Evolutionary conservation across 2,329 filamentous ascomycete genomes (phyloP), one percentile per base, ranked within the genome.

Genomic region (Zasmidium cellare): DNA sequence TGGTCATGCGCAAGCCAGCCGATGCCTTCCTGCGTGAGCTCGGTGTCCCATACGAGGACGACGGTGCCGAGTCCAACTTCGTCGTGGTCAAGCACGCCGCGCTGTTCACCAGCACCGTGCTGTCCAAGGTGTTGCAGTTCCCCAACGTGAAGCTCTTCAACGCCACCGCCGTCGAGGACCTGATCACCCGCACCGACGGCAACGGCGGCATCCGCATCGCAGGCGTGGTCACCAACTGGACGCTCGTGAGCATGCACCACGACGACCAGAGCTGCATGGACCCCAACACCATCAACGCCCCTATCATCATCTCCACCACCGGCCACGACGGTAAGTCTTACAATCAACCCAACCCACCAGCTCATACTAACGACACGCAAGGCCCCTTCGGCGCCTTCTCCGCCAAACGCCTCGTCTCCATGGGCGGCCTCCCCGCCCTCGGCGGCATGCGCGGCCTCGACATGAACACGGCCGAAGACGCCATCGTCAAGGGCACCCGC

Each of bases 81-180:
- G 91, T 97, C 14, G 91, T 96, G 1, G 92, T 96, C 74, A 96
- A 94, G 85, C 92, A 96, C 76, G 92, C 92, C 31, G 90, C 92
- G 0, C 84, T 96, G 60, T 96, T 96, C 81, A 97, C 92, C 28
- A 91, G 88, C 59, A 96, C 92, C 23, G 80, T 97, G 58, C 79
- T 97, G 69, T 88, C 87, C 72, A 89, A 89, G 77, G 92, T 97
- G 9, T 80, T 97, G 52, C 77, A 84, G 59, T 90, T 96, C 79
- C 89, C 90, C 63, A 96, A 97, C 76, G 85, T 96, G 71, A 97
- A 97, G 84, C 86, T 97, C 62, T 97, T 96, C 86, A 97, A 97
- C 74, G 92, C 92, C 38, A 96, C 92, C 35, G 84, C 89, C 19
- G 92, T 97, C 46, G 92, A 97, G 78, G 92, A 97, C 71, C 81